These are phyloP conservation scores for Fusarium cyanostomum DNA, from an alignment of 2,329 filamentous ascomycete genomes.

Conservation along the genomic window DNA sequence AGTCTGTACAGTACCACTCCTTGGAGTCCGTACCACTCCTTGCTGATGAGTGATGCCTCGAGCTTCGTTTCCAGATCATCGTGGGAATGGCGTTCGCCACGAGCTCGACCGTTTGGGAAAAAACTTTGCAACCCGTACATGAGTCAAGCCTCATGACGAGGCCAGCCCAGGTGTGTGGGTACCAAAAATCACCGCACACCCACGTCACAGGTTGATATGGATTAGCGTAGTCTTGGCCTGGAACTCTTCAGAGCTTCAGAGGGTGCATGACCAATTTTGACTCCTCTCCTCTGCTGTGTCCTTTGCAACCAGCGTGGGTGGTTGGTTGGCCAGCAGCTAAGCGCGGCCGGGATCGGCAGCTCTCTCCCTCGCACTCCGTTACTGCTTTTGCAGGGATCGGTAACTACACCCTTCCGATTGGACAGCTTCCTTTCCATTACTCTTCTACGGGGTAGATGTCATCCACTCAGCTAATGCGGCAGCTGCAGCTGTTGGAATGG, in stretches of 20 bases:
- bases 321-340: not conserved
- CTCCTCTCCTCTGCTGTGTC: no score
- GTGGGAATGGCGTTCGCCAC: constrained; percentile 7
- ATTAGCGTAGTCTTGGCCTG: no score
- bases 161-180: not conserved
- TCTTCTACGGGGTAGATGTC: constrained; percentile 17
- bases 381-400: constrained; percentile 15
- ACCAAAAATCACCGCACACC: no score
- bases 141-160: not conserved
- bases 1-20: no score
- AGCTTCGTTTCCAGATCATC: no score
- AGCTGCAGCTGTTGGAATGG: not conserved
- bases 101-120: constrained; percentile 12
- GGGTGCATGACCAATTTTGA: no score
- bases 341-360: constrained; percentile 13
- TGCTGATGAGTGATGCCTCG: no score
- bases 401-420: constrained; percentile 21
- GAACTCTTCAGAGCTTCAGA: no score
- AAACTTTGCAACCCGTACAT: constrained; percentile 22
- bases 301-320: no score
- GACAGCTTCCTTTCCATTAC: constrained; percentile 2
- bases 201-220: no score
- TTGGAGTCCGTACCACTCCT: no score
- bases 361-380: not conserved
- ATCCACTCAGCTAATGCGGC: not conserved